These are phyloP conservation scores for Carex kokanica DNA, from an alignment of 176 grass and related monocot genomes.

Conservation along the genomic window DNA sequence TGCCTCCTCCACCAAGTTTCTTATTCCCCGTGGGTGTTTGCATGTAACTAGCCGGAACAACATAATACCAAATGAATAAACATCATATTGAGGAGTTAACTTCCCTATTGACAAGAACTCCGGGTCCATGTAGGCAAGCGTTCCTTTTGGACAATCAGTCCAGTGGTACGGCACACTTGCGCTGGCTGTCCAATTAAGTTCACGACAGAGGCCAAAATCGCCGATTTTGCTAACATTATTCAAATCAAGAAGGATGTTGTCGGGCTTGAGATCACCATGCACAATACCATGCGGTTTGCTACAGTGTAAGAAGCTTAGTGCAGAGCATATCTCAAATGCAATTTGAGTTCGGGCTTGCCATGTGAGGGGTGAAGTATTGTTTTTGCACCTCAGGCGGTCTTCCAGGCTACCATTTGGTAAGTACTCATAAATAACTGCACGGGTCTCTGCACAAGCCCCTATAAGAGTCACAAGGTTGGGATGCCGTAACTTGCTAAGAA, in stretches of 20 bases:
- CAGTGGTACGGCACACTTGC: conserved; percentile 10
- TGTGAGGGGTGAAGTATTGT: conserved; percentile 30
- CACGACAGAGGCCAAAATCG: conserved; percentile 45
- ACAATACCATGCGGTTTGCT: conserved; percentile 39
- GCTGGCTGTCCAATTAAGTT: conserved; percentile 25
- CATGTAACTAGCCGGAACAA: conserved; percentile 45
- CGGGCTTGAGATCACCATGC: conserved; percentile 49
- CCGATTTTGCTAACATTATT: conserved; percentile 41
- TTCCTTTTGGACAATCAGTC: conserved; percentile 36
- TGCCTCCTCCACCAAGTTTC: conserved; percentile 31
- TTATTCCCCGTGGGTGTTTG: conserved; percentile 20
- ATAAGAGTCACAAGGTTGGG: conserved; percentile 44
- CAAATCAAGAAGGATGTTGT: conserved; percentile 47
- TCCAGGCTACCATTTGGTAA: conserved; percentile 46
- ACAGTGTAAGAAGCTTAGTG: conserved; percentile 51
- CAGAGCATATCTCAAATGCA: conserved; percentile 41
- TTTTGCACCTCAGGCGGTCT: conserved; percentile 27
- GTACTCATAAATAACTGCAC: conserved; percentile 43
- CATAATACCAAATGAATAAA: conserved; percentile 49
- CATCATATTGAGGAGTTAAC: conserved; percentile 42
- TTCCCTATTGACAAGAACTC: conserved; percentile 39
- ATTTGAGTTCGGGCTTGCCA: conserved; percentile 45
- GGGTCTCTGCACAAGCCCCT: conserved; percentile 32
- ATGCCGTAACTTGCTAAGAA: neutral
- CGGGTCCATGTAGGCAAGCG: conserved; percentile 46